phyloP scores from a whole-genome alignment of 2,329 filamentous ascomycete genomes.

The Xylaria hypoxylon region DNA sequence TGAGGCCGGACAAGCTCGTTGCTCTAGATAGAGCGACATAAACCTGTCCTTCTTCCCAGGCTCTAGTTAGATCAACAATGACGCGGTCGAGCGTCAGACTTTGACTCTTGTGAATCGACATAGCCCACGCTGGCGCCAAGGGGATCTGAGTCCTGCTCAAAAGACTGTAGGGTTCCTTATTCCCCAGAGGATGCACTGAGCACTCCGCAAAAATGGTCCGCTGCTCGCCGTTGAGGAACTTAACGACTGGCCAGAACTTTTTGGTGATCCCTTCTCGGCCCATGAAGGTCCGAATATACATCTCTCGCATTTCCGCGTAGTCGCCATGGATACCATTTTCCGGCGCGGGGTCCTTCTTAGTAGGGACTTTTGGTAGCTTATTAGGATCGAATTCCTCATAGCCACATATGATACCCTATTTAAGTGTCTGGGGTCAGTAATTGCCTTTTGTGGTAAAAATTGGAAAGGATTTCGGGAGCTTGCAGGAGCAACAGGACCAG shows the following conservation, averaged over 20 bases:
- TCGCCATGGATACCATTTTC: conserved; percentile 51
- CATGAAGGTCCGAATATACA: conserved; percentile 56
- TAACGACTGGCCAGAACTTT: conserved; percentile 63
- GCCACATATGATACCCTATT: conserved; percentile 58
- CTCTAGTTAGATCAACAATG: conserved; percentile 62
- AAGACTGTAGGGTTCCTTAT: conserved; percentile 58
- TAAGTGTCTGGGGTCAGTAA: too few species aligned
- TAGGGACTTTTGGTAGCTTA: conserved; percentile 47
- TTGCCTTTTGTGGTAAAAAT: too few species aligned
- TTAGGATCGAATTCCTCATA: conserved; percentile 54
- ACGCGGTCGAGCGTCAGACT: conserved; percentile 71
- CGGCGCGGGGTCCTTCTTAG: conserved; percentile 36
- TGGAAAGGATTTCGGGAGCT: too few species aligned
- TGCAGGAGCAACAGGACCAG: too few species aligned
- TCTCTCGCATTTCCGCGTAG: conserved; percentile 53
- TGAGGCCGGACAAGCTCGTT: conserved; percentile 62
- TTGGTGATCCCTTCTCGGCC: conserved; percentile 43
- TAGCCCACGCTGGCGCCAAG: conserved; percentile 69
- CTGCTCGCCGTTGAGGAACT: conserved; percentile 61
- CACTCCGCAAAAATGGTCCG: conserved; percentile 65
- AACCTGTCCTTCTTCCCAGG: conserved; percentile 68
- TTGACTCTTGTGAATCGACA: conserved; percentile 73
- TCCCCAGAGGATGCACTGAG: conserved; percentile 60
- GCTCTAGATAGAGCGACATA: conserved; percentile 73
- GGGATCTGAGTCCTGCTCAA: conserved; percentile 71